Evolutionary conservation across 805 yeast species (phyloP), one percentile per base, ranked within the genome.

Genomic region (Maudiozyma bulderi): DNA sequence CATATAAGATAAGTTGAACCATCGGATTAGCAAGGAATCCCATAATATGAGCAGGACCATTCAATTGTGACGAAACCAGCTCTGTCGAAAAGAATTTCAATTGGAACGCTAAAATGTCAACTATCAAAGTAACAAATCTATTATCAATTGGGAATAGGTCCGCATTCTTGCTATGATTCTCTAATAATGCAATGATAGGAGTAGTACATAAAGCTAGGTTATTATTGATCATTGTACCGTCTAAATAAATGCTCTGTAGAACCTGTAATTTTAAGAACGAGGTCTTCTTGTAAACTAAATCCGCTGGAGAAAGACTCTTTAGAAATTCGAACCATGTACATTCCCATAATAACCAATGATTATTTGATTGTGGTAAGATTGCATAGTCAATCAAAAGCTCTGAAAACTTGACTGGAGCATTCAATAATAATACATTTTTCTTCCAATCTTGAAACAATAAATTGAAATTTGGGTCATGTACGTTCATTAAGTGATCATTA

Each of bases 301-400:
- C 51, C 5, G 50, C 31, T 7, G 44, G 48, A 7, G 49, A 42
- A 13, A 52, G 40, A 42, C 44, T 49, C 33, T 51, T 51, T 9
- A 60, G 46, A 38, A 58, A 56, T 28, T 58, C 59, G 44, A 59
- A 58, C 65, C 65, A 61, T 4, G 61, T 54, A 2, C 57, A 47
- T 43, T 59, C 57, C 47, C 57, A 47, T 20, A 61, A 43, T 20
- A 55, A 39, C 65, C 65, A 61, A 45, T 59, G 59, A 26, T 49
- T 48, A 34, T 50, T 49, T 15, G 56, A 52, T 8, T 46, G 41
- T 34, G 54, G 52, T 3, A 49, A 10, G 2, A 44, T 41, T 2
- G 49, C 29, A 32, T 52, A 54, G 14, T 52, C 50, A 13, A 40
- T 45, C 13, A 54, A 39, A 8, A 54, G 39, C 6, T 34, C 31